Evolutionary conservation across 805 yeast genomes (phyloP), one percentile per base, ranked within the genome.

Genomic region (Allodekkera sacchari): DNA sequence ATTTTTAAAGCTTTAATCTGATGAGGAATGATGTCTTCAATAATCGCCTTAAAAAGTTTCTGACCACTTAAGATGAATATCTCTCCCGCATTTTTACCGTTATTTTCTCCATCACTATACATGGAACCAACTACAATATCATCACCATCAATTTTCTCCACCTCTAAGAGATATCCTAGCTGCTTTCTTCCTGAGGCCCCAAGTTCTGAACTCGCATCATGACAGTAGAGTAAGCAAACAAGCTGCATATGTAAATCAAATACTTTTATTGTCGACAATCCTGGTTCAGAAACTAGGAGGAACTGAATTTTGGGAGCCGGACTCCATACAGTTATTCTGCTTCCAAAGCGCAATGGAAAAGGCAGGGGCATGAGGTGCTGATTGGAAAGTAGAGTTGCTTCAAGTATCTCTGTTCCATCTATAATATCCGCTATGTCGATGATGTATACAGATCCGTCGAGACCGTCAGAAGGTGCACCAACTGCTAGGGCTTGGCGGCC

Each of bases 281-380:
- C 82, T 0, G 83, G 81, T 32, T 68, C 64, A 1, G 73, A 49
- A 4, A 72, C 60, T 0, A 66, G 60, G 6, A 75, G 47, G 30
- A 61, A 58, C 7, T 64, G 57, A 2, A 44, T 22, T 4, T 48
- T 58, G 5, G 47, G 35, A 0, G 28, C 11, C 11, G 58, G 13
- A 1, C 35, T 43, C 38, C 63, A 53, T 2, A 41, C 41, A 1
- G 54, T 50, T 25, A 71, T 37, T 2, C 54, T 41, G 0, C 57
- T 44, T 0, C 83, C 83, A 42, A 68, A 71, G 28, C 62, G 44
- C 0, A 50, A 39, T 5, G 64, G 57, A 32, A 44, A 19, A 6
- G 16, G 13, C 10, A 30, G 10, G 11, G 14, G 22, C 6, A 12
- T 27, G n/a, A n/a, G n/a, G n/a, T n/a, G n/a, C n/a, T n/a, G 25